Base-by-base conservation (phyloP, 2,329 filamentous ascomycete species). In the Escovopsis weberi region DNA sequence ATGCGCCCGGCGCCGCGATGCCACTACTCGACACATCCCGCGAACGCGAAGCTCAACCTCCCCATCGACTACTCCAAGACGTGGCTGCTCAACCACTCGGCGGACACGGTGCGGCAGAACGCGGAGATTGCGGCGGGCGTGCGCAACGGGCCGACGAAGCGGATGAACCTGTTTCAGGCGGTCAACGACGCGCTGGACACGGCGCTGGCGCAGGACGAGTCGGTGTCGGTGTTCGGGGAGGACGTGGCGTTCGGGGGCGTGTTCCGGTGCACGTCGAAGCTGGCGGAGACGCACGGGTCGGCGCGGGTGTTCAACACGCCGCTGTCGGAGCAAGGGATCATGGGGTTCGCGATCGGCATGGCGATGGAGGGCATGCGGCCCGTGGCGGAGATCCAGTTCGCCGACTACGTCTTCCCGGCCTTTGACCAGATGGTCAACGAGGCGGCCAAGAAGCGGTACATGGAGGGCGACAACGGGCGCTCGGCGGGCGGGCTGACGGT, bases 191-290 rank as follows among this genome's bases (percentile, higher is more conserved):
- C 89, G 10, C 71, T 98, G 19, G 76, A 83, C 19, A 84, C 82
- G 45, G 85, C 89, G 23, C 72, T 98, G 26, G 76, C 82, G 12
- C 76, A 81, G 33, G 88, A 95, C 53, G 85, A 94, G 49, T 79
- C 81, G 15, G 86, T 94, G 19, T 67, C 96, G 44, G 72, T 98
- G 9, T 98, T 98, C 55, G 91, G 91, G 36, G 91, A 98, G 62
- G 91, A 98, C 58, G 87, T 98, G 7, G 85, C 91, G 12, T 98
- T 98, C 50, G 91, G 91, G 36, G 91, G 91, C 42, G 91, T 98
- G 12, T 98, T 98, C 57, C 76, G 91, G 44, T 95, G 87, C 63
- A 89, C 85, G 30, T 89, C 91, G 78, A 85, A 88, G 53, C 72
- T 98, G 12, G 79, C 86, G 30, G 83, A 87, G 48, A 85, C 85